These are phyloP conservation scores for Amborella trichopoda DNA, from an alignment of 164 flowering plant species.

Conservation along the genomic window DNA sequence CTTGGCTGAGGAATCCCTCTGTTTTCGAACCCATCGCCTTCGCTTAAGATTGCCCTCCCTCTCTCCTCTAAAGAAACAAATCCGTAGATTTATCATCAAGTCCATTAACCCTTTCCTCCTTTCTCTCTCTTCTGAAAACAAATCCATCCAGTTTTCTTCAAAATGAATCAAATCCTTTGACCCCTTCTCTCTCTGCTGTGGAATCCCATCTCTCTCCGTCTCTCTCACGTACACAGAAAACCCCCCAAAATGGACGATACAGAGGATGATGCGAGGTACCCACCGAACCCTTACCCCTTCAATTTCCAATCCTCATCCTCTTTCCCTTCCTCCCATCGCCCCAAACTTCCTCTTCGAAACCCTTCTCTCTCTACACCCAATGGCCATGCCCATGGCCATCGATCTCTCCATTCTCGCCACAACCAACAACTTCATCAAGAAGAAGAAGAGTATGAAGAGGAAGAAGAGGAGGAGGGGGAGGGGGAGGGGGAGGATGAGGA, in stretches of 20 bases:
- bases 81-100: background rate
- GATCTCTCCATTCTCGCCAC: too few species aligned
- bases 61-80: background rate
- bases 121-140: background rate
- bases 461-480: slow-evolving; percentile 11
- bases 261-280: slow-evolving; percentile 40
- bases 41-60: background rate
- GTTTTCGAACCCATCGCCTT: too few species aligned
- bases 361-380: slow-evolving; percentile 10
- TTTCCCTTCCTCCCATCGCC: slow-evolving; percentile 11
- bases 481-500: slow-evolving; percentile 15
- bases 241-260: slow-evolving; percentile 39
- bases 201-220: background rate
- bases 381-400: slow-evolving; percentile 11
- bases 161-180: background rate
- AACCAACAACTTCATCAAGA: too few species aligned
- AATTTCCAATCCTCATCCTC: slow-evolving; percentile 8
- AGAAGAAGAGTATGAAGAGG: too few species aligned
- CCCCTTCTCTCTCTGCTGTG: background rate
- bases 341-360: slow-evolving; percentile 21
- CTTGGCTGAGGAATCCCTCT: too few species aligned
- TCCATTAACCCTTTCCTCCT: background rate
- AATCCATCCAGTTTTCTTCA: background rate
- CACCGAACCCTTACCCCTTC: slow-evolving; percentile 15
- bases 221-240: background rate